phyloP scores from a whole-genome alignment of 2,329 filamentous ascomycete species.

The Remersonia thermophila region DNA sequence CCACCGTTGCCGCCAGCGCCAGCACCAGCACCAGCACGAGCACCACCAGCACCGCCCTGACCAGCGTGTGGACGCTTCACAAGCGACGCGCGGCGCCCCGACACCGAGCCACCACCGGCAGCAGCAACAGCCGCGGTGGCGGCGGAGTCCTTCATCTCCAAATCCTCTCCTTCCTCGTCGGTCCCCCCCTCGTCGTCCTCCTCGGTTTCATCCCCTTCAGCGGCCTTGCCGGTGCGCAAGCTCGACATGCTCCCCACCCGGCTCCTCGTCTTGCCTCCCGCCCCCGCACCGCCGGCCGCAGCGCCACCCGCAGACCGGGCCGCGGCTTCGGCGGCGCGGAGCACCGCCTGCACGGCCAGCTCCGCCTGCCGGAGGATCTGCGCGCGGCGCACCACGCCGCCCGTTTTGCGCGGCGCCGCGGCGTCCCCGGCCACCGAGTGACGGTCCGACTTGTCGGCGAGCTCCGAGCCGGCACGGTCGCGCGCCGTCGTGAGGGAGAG shows the following conservation, averaged over 20 bases:
- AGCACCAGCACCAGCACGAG: no score
- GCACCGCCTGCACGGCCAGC: conserved; percentile 42
- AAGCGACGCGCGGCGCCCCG: conserved; percentile 1
- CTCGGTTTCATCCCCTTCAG: not conserved
- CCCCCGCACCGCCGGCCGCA: not conserved
- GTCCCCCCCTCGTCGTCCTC: conserved; percentile 19
- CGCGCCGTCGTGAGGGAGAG: conserved; percentile 15
- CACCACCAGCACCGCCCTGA: conserved; percentile 22
- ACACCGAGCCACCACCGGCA: conserved; percentile 16
- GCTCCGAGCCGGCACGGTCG: conserved; percentile 17
- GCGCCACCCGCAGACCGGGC: conserved; percentile 26
- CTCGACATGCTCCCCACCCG: conserved; percentile 40
- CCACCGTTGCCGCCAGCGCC: no score
- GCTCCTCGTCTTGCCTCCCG: conserved; percentile 29
- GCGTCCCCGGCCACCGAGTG: conserved; percentile 23
- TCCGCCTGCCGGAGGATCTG: conserved; percentile 52
- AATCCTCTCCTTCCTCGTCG: conserved; percentile 29
- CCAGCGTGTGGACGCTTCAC: conserved; percentile 18
- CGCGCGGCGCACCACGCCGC: conserved; percentile 34
- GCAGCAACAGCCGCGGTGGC: conserved; percentile 14
- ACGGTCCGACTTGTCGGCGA: conserved; percentile 24
- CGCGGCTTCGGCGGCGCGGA: conserved; percentile 36
- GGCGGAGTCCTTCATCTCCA: conserved; percentile 34
- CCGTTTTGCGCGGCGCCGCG: conserved; percentile 23
- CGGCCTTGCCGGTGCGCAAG: conserved; percentile 27